Evolutionary conservation across 257 asterid species (phyloP).

Genomic region (Lithospermum erythrorhizon): DNA sequence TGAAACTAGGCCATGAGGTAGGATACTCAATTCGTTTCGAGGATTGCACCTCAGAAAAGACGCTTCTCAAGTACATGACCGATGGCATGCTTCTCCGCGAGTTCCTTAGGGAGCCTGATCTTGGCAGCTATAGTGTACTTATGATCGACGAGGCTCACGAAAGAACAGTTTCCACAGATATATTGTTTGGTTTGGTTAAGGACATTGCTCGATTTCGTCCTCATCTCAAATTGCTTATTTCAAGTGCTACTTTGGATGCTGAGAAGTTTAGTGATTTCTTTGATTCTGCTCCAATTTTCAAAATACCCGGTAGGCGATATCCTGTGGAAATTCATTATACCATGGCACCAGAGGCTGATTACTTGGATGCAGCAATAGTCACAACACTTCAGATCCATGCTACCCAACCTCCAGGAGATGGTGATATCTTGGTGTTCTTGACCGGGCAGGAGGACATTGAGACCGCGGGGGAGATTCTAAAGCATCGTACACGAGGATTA

Average conservation of each 20-base stretch:
- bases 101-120: too few species aligned
- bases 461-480: constrained; percentile 23
- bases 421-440: too few species aligned
- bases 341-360: constrained; percentile 94
- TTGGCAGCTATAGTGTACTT: constrained; percentile 87
- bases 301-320: constrained; percentile 85
- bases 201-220: too few species aligned
- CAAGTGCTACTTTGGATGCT: constrained; percentile 30
- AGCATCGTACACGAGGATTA: constrained; percentile 26
- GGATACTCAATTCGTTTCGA: constrained; percentile 98
- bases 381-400: constrained; percentile 83
- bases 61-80: too few species aligned
- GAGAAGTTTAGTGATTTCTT: constrained; percentile 47
- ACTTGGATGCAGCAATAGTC: constrained; percentile 79
- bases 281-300: constrained; percentile 37
- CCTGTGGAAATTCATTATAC: constrained; percentile 88
- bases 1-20: constrained; percentile 99
- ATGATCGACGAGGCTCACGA: too few species aligned
- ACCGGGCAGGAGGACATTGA: too few species aligned
- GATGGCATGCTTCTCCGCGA: too few species aligned
- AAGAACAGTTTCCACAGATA: too few species aligned
- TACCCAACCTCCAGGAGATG: constrained; percentile 33
- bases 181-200: too few species aligned
- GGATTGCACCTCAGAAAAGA: too few species aligned
- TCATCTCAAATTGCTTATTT: too few species aligned